phyloP scores from a whole-genome alignment of 1,284 basidiomycete genomes.

The Austroboletus novae-zelandiae region DNA sequence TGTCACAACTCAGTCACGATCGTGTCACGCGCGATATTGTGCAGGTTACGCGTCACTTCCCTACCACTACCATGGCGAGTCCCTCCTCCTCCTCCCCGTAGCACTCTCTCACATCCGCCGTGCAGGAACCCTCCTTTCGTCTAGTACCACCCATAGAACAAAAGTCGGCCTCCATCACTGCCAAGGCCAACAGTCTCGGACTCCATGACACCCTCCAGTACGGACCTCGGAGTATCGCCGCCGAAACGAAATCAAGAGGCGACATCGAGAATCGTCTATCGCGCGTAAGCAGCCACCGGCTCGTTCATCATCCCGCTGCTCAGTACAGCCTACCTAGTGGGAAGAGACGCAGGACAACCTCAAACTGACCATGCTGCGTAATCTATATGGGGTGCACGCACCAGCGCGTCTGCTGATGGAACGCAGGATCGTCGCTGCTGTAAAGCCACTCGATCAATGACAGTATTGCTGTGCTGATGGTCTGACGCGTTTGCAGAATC shows the following conservation, averaged over 20 bases:
- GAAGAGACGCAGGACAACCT: slow-evolving; percentile 88
- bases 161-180: slow-evolving; percentile 64
- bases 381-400: slow-evolving; percentile 83
- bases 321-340: slow-evolving; percentile 64
- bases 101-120: neutral
- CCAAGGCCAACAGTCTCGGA: slow-evolving; percentile 70
- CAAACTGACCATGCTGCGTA: slow-evolving; percentile 82
- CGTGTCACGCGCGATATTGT: slow-evolving; percentile 20
- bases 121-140: slow-evolving; percentile 62
- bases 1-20: slow-evolving; percentile 28
- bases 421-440: slow-evolving; percentile 78
- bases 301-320: neutral
- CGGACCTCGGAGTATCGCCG: slow-evolving; percentile 72
- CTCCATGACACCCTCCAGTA: slow-evolving; percentile 78
- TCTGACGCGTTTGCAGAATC: slow-evolving; percentile 41
- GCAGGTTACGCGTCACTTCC: slow-evolving; percentile 28
- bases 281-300: slow-evolving; percentile 46
- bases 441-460: slow-evolving; percentile 31
- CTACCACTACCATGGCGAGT: slow-evolving; percentile 41
- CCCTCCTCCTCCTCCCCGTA: neutral
- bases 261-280: slow-evolving; percentile 63
- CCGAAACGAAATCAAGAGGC: slow-evolving; percentile 60
- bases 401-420: slow-evolving; percentile 94
- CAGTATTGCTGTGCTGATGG: neutral
- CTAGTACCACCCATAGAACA: slow-evolving; percentile 58